These are phyloP conservation scores for Cyberlindnera saturnus DNA, from an alignment of 805 yeast species.

Conservation along the genomic window DNA sequence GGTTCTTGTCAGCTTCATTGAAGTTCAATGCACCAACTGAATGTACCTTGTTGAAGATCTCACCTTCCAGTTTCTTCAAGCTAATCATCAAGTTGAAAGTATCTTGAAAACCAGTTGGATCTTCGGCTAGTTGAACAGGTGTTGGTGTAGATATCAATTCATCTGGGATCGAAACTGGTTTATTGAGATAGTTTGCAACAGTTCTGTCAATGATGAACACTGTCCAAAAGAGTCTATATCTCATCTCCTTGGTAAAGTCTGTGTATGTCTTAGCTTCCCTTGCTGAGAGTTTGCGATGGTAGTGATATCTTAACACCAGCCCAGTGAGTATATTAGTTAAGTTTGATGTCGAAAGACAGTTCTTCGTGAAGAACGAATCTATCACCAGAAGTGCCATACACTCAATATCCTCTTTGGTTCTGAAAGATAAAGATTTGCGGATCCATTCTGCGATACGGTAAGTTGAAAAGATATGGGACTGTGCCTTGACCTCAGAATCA, in stretches of 20 bases:
- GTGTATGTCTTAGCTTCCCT: conserved; percentile 3
- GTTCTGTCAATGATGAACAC: conserved; percentile 42
- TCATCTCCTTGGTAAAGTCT: conserved; percentile 30
- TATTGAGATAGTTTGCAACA: conserved; percentile 44
- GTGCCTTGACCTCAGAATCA: conserved; percentile 6
- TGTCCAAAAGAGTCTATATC: conserved; percentile 44
- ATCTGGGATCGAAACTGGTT: conserved; percentile 45
- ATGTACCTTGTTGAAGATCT: conserved; percentile 40
- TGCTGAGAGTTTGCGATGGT: conserved; percentile 30
- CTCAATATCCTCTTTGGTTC: conserved; percentile 37
- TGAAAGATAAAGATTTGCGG: conserved; percentile 26
- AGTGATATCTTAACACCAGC: conserved; percentile 38
- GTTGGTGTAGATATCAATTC: conserved; percentile 43
- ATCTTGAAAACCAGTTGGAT: conserved; percentile 33
- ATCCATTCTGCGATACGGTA: conserved; percentile 7
- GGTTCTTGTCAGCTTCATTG: conserved; percentile 4
- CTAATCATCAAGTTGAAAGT: conserved; percentile 38
- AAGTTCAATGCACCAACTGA: conserved; percentile 36
- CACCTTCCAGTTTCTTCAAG: conserved; percentile 44
- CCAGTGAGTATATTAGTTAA: conserved; percentile 44
- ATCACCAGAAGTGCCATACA: conserved; percentile 42
- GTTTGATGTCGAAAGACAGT: conserved; percentile 50
- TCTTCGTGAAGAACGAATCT: conserved; percentile 47
- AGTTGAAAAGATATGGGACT: conserved; percentile 8
- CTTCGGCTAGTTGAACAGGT: conserved; percentile 34